Evolutionary conservation across 2,329 filamentous ascomycete species (phyloP).

Genomic region (Diaporthe sp.): DNA sequence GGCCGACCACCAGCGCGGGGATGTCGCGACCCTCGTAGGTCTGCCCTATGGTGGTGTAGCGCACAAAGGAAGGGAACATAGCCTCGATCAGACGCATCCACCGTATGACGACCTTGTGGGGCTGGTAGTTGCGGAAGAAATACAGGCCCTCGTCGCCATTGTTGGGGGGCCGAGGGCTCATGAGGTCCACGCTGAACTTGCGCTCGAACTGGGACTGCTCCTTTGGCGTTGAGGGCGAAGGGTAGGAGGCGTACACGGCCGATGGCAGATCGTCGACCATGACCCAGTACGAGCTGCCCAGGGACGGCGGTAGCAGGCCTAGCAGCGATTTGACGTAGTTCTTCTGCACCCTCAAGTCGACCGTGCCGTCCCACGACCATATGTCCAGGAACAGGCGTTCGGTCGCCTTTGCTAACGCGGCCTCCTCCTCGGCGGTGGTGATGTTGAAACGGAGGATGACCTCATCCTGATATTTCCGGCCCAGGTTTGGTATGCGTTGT

Average conservation of each 20-base stretch:
- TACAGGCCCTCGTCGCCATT: conserved; percentile 58
- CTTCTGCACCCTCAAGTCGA: conserved; percentile 85
- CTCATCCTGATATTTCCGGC: conserved; percentile 76
- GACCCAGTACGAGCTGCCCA: conserved; percentile 79
- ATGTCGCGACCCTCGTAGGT: conserved; percentile 92
- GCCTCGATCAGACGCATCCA: conserved; percentile 94
- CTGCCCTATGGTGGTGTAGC: conserved; percentile 82
- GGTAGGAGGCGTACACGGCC: conserved; percentile 83
- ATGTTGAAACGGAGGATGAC: conserved; percentile 93
- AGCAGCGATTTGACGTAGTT: conserved; percentile 85
- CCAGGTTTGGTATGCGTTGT: conserved; percentile 47
- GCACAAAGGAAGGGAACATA: conserved; percentile 88
- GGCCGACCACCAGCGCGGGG: conserved; percentile 82
- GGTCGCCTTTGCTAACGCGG: conserved; percentile 79
- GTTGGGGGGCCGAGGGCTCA: conserved; percentile 45
- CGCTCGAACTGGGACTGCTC: conserved; percentile 43
- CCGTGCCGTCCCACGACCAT: conserved; percentile 81
- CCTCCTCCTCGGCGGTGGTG: conserved; percentile 76
- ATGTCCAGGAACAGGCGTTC: conserved; percentile 87
- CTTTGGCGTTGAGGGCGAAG: conserved; percentile 54
- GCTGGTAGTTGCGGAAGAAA: conserved; percentile 95
- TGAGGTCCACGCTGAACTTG: conserved; percentile 49
- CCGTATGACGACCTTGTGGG: conserved; percentile 77
- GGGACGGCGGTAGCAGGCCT: conserved; percentile 80
- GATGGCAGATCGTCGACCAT: conserved; percentile 86